Base-by-base conservation (phyloP, 352 stramenopile species). In the Peronospora destructor region DNA sequence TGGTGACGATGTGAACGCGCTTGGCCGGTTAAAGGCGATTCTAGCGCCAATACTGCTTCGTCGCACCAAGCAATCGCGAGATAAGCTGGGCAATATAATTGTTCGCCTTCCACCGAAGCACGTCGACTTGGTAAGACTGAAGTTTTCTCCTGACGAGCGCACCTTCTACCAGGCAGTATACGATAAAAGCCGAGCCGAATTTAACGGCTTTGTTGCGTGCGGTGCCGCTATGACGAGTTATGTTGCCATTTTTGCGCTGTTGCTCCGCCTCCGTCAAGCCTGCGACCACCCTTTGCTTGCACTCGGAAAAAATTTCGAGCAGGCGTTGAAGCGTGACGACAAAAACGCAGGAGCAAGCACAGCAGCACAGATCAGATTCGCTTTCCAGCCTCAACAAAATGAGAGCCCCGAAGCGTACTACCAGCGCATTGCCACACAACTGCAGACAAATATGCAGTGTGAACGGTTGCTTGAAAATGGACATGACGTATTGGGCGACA, bases 281-380 rank as follows among this genome's bases (percentile, higher is more conserved):
- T 96, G 87, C 37, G 68, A 96, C 66, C 85, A 95, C 44, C 87
- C 87, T 25, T 84, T 95, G 35, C 66, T 96, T 2, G 85, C 86
- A 0, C 61, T 94, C 2, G 78, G 82, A 10, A 73, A 80, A 21
- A 55, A 87, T 45, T 69, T 76, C 8, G 66, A 90, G 25, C 61
- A 83, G 43, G 58, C 59, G 7, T 46, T 69, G 33, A 53, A 57
- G 43, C 45, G 28, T 7, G 40, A 61, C 25, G 30, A 48, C 11
- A 30, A 41, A 5, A 46, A 23, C 6, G 38, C 11, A 32, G 38
- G 34, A 3, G 6, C 4, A 4, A 32, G 3, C 28, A 32, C 29
- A 43, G 26, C 12, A 16, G 34, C 37, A 10, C 13, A 47, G 4
- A 33, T 19, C 13, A 30, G 53, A 29, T 68, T 53, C 8, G 38